phyloP scores from a whole-genome alignment of 768 basidiomycete genomes.

The Gautieria morchelliformis region DNA sequence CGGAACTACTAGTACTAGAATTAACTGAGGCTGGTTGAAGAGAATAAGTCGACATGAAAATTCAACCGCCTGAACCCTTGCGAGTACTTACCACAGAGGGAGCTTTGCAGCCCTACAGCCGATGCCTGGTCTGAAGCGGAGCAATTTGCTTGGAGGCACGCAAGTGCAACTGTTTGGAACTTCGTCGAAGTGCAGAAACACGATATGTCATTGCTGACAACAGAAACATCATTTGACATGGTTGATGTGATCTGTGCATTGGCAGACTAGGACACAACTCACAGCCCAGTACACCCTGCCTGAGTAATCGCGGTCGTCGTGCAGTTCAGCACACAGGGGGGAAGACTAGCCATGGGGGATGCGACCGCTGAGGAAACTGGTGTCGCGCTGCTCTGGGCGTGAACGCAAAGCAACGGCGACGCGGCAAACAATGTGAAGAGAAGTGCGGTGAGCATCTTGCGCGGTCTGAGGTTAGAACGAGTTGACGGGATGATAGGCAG shows the following conservation, averaged over 20 bases:
- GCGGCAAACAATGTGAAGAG: background rate
- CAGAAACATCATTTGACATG: background rate
- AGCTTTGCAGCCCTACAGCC: conserved; percentile 22
- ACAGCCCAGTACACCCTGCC: background rate
- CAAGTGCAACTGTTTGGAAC: conserved; percentile 26
- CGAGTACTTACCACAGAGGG: conserved; percentile 22
- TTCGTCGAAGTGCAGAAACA: conserved; percentile 30
- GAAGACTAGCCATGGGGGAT: background rate
- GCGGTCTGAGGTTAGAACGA: background rate
- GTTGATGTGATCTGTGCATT: background rate
- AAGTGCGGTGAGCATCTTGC: background rate
- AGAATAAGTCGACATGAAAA: background rate
- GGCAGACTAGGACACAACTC: background rate
- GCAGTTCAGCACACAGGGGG: conserved; percentile 4
- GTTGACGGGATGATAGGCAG: background rate
- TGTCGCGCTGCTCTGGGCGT: background rate
- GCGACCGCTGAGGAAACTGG: background rate
- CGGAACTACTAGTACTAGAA: background rate
- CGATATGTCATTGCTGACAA: conserved; percentile 26
- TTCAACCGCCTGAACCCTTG: background rate
- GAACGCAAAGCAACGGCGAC: background rate
- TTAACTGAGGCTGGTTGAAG: background rate
- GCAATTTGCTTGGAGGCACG: conserved; percentile 29
- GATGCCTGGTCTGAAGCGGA: conserved; percentile 19
- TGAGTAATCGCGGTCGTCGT: background rate